phyloP scores from a whole-genome alignment of 768 basidiomycete species.

The Lentinula guzmanii region DNA sequence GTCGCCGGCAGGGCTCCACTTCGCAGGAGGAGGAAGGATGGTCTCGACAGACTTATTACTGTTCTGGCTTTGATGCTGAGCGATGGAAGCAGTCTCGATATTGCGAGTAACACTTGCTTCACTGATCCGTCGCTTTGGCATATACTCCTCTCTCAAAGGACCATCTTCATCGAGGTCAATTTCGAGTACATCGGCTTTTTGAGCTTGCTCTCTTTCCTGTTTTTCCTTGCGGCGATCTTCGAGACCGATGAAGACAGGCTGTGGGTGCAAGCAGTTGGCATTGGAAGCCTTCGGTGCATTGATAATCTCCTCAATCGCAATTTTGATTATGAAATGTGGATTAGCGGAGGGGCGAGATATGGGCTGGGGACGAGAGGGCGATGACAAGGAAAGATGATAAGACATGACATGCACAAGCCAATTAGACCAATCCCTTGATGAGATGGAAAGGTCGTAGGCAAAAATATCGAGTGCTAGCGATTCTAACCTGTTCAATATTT shows the following conservation, averaged over 20 bases:
- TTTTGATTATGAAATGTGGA: constrained; percentile 64
- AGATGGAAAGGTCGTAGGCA: constrained; percentile 62
- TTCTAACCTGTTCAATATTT: constrained; percentile 66
- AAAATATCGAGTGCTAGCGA: constrained; percentile 67
- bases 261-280: constrained; percentile 29
- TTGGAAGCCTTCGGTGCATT: constrained; percentile 35
- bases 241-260: constrained; percentile 68
- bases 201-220: constrained; percentile 35
- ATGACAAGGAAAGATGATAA: constrained; percentile 59
- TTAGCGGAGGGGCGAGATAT: constrained; percentile 74
- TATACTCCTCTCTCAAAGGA: constrained; percentile 74
- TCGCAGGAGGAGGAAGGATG: constrained; percentile 62
- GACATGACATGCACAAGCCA: constrained; percentile 65
- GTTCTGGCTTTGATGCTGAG: constrained; percentile 12
- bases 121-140: constrained; percentile 62
- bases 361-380: constrained; percentile 59
- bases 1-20: constrained; percentile 79
- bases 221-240: constrained; percentile 58
- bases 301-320: constrained; percentile 63
- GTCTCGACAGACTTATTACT: constrained; percentile 21
- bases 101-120: constrained; percentile 20
- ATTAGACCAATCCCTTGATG: constrained; percentile 56
- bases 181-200: constrained; percentile 48
- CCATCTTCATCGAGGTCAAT: constrained; percentile 83
- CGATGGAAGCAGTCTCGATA: constrained; percentile 9